phyloP scores from a whole-genome alignment of 805 yeast genomes.

The Candida wancherniae region DNA sequence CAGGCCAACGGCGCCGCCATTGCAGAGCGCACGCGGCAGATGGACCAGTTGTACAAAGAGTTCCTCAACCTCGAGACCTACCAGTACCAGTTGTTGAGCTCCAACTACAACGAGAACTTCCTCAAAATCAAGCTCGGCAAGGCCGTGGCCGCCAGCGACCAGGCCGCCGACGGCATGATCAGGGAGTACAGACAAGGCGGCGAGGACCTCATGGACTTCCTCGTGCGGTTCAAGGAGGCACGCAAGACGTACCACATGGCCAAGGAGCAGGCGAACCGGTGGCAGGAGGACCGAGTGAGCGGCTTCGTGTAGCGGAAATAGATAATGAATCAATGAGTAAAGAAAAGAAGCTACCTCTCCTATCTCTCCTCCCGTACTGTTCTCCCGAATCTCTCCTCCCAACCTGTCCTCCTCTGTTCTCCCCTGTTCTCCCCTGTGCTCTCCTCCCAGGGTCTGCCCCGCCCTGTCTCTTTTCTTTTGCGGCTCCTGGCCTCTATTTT shows the following conservation, averaged over 20 bases:
- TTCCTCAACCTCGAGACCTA: constrained; percentile 31
- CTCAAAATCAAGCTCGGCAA: constrained; percentile 9
- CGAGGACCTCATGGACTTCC: constrained; percentile 15
- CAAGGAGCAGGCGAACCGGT: constrained; percentile 35
- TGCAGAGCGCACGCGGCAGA: constrained; percentile 18
- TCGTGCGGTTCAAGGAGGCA: constrained; percentile 19
- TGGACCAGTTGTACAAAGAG: constrained; percentile 27
- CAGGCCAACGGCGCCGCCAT: constrained; percentile 19
- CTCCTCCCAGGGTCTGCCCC: no score
- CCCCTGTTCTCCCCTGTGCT: no score
- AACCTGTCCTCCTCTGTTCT: no score
- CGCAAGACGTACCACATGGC: constrained; percentile 31
- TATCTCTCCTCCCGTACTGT: no score
- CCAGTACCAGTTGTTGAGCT: constrained; percentile 36
- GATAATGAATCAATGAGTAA: no score
- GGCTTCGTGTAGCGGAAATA: no score
- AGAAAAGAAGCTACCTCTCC: no score
- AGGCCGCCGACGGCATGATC: constrained; percentile 1
- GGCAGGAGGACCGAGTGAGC: constrained; percentile 41
- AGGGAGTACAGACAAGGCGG: constrained; percentile 4
- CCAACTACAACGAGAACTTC: constrained; percentile 32
- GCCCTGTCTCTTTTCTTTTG: no score
- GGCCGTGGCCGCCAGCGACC: constrained; percentile 7
- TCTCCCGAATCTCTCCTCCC: no score
- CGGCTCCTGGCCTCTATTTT: no score